Evolutionary conservation across 2,329 filamentous ascomycete genomes (phyloP).

Genomic region (Sphaerulina vaccinii): DNA sequence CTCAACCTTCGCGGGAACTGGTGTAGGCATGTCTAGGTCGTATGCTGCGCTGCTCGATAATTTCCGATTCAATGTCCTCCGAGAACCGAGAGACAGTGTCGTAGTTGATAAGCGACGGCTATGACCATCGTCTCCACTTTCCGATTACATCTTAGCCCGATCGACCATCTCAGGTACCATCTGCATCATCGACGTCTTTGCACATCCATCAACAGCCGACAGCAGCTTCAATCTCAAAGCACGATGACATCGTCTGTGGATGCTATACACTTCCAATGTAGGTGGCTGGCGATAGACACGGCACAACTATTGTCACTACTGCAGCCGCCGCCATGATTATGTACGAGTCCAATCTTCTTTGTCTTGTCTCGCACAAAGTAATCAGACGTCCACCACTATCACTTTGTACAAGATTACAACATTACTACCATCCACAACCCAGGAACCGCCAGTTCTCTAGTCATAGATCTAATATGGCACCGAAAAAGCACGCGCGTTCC

Average conservation of each 20-base stretch:
- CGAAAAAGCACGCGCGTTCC: constrained; percentile 27
- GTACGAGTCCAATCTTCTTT: too few species aligned
- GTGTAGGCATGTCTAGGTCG: too few species aligned
- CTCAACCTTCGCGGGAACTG: too few species aligned
- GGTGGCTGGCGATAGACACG: not conserved
- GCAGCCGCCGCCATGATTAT: too few species aligned
- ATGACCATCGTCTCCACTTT: too few species aligned
- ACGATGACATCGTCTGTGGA: not conserved
- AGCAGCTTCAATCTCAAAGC: not conserved
- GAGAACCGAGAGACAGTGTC: too few species aligned
- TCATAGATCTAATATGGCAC: constrained; percentile 6
- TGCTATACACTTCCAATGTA: not conserved
- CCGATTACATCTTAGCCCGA: too few species aligned
- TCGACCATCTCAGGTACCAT: not conserved
- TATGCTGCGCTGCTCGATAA: too few species aligned
- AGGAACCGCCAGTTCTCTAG: not conserved
- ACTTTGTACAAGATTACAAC: not conserved
- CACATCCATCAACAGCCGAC: not conserved
- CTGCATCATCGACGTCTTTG: not conserved
- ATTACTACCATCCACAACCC: not conserved
- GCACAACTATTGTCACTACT: not conserved
- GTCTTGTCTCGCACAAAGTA: not conserved
- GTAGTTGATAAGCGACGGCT: too few species aligned
- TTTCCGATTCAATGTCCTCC: too few species aligned
- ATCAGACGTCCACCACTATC: not conserved